These are phyloP conservation scores for Penicillium sp. DNA, from an alignment of 2,329 filamentous ascomycete species.

Conservation along the genomic window DNA sequence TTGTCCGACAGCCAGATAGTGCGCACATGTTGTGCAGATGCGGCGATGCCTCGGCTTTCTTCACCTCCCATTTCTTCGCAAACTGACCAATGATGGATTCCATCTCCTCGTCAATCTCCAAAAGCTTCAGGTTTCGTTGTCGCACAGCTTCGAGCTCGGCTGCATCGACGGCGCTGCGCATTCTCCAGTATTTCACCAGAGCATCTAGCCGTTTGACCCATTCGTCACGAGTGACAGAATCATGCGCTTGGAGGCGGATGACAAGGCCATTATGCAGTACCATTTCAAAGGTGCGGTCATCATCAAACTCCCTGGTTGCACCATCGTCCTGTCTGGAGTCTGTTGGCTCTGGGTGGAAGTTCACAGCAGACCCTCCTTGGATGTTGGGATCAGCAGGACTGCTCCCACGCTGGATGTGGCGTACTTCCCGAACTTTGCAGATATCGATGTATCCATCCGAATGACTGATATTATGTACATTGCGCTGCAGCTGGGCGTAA, in stretches of 20 bases:
- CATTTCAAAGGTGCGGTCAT: conserved; percentile 60
- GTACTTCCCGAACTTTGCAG: conserved; percentile 55
- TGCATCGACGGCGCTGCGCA: conserved; percentile 56
- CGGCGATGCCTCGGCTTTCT: conserved; percentile 60
- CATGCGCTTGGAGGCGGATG: conserved; percentile 60
- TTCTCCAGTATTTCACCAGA: conserved; percentile 62
- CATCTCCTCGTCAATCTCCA: conserved; percentile 64
- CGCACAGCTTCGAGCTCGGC: conserved; percentile 57
- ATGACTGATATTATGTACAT: conserved; percentile 56
- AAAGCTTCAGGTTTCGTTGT: conserved; percentile 55
- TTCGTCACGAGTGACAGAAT: conserved; percentile 56
- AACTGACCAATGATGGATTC: conserved; percentile 66
- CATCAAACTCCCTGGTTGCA: conserved; percentile 52
- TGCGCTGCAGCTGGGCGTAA: conserved; percentile 57
- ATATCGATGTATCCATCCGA: conserved; percentile 66
- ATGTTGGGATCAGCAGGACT: conserved; percentile 53
- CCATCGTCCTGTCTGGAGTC: conserved; percentile 54
- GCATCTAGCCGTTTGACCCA: conserved; percentile 60
- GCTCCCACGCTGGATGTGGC: conserved; percentile 53
- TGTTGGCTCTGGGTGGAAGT: conserved; percentile 51
- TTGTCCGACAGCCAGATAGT: conserved; percentile 60
- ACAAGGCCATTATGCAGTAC: conserved; percentile 60
- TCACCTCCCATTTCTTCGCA: conserved; percentile 66
- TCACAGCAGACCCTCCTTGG: conserved; percentile 54
- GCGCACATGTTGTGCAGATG: conserved; percentile 66